A percentile compares a stretch with the other conserved stretches of the same genome.
Conservation (phyloP, 2,329 filamentous ascomycete species). For the Cladosporium sp. region DNA sequence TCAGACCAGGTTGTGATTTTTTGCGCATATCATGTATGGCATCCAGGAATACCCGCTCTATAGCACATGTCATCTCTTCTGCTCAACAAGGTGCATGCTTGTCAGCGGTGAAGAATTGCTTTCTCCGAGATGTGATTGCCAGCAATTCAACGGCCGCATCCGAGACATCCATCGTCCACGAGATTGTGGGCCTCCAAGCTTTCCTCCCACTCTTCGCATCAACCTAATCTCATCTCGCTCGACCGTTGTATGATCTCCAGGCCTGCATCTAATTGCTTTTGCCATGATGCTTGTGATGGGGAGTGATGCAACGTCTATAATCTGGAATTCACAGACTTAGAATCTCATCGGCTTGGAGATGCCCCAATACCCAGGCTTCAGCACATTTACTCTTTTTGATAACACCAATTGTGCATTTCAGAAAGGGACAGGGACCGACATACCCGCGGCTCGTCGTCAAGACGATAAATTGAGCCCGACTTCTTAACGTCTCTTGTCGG, state of each 20-base stretch:
- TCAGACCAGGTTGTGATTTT: too few relatives aligned
- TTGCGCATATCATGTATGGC: too few relatives aligned
- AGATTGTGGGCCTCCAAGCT: background rate
- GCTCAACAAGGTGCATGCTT: too few relatives aligned
- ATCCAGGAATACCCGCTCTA: too few relatives aligned
- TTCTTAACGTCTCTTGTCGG: background rate
- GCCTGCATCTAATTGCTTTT: conserved; percentile 2
- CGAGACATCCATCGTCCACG: conserved; percentile 4
- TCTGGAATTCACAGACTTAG: background rate
- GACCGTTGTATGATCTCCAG: conserved; percentile 7
- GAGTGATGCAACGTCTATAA: conserved; percentile 1
- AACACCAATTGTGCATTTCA: background rate
- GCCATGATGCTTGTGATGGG: conserved; percentile 1
- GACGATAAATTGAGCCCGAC: background rate
- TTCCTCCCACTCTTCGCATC: background rate
- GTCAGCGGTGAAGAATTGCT: too few relatives aligned
- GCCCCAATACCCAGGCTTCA: too few relatives aligned
- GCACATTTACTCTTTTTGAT: too few relatives aligned
- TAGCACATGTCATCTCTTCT: too few relatives aligned
- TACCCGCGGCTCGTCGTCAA: conserved; percentile 5
- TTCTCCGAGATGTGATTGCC: too few relatives aligned
- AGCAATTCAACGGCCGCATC: background rate
- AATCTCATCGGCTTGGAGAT: background rate
- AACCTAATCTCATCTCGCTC: conserved; percentile 1
- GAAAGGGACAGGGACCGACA: too few relatives aligned